Conservation (phyloP, 2,329 filamentous ascomycete species). For the Pyrenophora graminea region DNA sequence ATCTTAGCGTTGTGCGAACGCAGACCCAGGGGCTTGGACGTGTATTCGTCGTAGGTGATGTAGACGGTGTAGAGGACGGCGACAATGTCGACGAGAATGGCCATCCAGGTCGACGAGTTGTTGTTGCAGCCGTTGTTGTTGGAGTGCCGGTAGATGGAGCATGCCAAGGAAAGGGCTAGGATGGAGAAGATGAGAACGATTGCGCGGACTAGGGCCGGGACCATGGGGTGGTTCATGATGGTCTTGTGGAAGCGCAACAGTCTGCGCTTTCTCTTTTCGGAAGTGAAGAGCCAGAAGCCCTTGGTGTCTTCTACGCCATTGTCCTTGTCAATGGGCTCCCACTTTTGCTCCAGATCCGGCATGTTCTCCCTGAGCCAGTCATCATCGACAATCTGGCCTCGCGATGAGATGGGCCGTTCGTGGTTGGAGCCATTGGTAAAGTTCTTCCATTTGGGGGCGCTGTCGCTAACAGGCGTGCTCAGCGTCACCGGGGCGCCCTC, state of each 20-base stretch:
- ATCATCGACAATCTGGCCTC: constrained; percentile 46
- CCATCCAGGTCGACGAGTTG: constrained; percentile 76
- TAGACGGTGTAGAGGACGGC: constrained; percentile 90
- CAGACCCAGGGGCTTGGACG: constrained; percentile 86
- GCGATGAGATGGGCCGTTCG: constrained; percentile 33
- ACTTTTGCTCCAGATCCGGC: constrained; percentile 53
- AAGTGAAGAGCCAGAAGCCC: constrained; percentile 55
- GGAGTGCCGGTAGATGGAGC: constrained; percentile 66
- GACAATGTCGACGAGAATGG: constrained; percentile 84
- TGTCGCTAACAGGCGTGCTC: constrained; percentile 38
- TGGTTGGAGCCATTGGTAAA: constrained; percentile 42
- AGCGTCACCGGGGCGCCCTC: constrained; percentile 46
- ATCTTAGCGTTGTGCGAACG: constrained; percentile 84
- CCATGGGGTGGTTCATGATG: constrained; percentile 78
- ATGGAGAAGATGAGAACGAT: constrained; percentile 79
- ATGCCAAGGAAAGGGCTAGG: constrained; percentile 77
- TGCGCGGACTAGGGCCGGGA: constrained; percentile 81
- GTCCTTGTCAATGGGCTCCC: constrained; percentile 60
- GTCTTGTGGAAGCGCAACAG: constrained; percentile 67
- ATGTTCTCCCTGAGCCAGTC: constrained; percentile 57
- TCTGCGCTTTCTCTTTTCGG: constrained; percentile 56
- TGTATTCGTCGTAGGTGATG: constrained; percentile 96
- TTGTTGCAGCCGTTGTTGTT: constrained; percentile 47
- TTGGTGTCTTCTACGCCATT: constrained; percentile 54
- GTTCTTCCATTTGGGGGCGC: constrained; percentile 46